These are phyloP conservation scores for Komagataella mondaviorum DNA, from an alignment of 805 yeast species.

Conservation along the genomic window DNA sequence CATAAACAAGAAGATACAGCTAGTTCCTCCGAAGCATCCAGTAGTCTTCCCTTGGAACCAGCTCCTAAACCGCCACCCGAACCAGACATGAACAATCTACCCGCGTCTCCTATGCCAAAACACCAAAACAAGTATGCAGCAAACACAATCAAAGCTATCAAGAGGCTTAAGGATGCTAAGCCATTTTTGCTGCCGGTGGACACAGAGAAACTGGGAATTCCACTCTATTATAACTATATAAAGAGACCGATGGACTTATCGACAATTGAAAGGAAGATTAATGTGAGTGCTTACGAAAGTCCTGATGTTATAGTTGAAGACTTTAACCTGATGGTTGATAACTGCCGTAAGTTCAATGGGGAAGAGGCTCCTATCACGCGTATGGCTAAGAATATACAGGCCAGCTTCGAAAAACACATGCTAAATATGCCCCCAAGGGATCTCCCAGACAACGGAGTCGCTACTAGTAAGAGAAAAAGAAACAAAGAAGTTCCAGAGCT, in stretches of 20 bases:
- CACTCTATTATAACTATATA: conserved; percentile 76
- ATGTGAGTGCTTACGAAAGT: conserved; percentile 54
- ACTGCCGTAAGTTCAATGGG: conserved; percentile 81
- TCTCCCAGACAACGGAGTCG: conserved; percentile 14
- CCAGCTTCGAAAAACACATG: conserved; percentile 88
- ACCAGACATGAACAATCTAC: conserved; percentile 60
- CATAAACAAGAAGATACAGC: background rate
- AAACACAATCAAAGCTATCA: conserved; percentile 74
- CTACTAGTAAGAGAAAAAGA: conserved; percentile 16
- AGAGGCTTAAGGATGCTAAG: conserved; percentile 80
- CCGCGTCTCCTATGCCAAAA: conserved; percentile 53
- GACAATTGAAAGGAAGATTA: conserved; percentile 75
- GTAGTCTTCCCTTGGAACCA: conserved; percentile 27
- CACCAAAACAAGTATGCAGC: conserved; percentile 78
- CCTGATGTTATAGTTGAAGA: conserved; percentile 62
- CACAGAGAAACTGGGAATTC: conserved; percentile 75
- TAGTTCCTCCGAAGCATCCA: conserved; percentile 7
- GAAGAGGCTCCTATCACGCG: conserved; percentile 69
- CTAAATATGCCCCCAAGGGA: conserved; percentile 74
- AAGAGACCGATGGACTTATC: conserved; percentile 87
- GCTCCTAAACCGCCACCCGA: conserved; percentile 68
- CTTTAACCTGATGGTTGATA: conserved; percentile 71
- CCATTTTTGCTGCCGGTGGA: conserved; percentile 91
- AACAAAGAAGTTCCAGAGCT: conserved; percentile 44
- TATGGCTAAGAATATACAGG: conserved; percentile 86